Conservation (phyloP, 345 rosid genomes). For the Aquilaria malaccensis region DNA sequence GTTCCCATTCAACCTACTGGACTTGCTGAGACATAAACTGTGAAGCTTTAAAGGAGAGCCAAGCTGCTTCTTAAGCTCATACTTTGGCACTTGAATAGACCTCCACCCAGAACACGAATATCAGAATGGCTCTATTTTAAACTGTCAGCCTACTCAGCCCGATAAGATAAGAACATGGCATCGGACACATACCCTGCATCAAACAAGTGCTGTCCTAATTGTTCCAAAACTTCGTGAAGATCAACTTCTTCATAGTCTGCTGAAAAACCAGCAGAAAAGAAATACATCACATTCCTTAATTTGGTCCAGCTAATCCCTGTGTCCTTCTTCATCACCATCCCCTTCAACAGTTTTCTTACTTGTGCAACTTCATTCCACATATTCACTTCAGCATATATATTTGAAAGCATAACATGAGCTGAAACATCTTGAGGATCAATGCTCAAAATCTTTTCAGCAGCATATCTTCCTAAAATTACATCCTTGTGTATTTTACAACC, state of each 20-base stretch:
- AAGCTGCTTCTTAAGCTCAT: not conserved
- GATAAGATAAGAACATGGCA: constrained; percentile 9
- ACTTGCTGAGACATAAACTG: constrained; percentile 20
- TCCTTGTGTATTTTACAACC: constrained; percentile 26
- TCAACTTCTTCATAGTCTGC: constrained; percentile 16
- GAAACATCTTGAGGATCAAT: constrained; percentile 25
- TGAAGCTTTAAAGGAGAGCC: constrained; percentile 16
- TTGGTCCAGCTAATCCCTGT: constrained; percentile 26
- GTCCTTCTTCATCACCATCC: constrained; percentile 23
- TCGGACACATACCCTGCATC: constrained; percentile 23
- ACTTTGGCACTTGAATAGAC: too few relatives aligned
- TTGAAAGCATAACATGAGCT: constrained; percentile 25
- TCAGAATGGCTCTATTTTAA: too few relatives aligned
- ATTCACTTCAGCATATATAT: constrained; percentile 26
- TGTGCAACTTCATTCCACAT: constrained; percentile 26
- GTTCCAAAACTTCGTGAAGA: constrained; percentile 10
- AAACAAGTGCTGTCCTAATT: constrained; percentile 16
- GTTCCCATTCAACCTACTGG: constrained; percentile 24
- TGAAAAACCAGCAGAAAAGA: constrained; percentile 17
- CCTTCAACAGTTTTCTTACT: constrained; percentile 25
- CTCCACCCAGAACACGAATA: too few relatives aligned
- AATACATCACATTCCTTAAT: constrained; percentile 18
- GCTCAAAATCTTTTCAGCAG: constrained; percentile 27
- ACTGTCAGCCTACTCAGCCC: too few relatives aligned
- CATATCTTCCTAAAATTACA: constrained; percentile 22